phyloP scores from a whole-genome alignment of 2,329 filamentous ascomycete species.

The Zymoseptoria pseudotritici region DNA sequence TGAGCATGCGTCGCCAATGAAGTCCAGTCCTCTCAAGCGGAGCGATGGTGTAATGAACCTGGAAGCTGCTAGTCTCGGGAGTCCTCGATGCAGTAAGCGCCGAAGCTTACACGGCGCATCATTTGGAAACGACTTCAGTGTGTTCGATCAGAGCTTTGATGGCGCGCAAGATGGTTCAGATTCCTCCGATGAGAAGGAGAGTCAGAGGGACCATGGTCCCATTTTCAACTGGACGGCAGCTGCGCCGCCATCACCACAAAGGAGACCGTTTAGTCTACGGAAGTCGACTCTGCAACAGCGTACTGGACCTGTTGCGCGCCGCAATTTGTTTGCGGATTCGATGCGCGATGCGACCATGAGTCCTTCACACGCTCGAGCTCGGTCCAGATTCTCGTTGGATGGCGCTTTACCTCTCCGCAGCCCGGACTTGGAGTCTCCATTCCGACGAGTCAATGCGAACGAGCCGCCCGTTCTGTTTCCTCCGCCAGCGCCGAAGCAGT shows the following conservation, averaged over 20 bases:
- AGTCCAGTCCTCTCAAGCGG: slow-evolving; percentile 81
- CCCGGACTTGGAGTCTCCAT: slow-evolving; percentile 59
- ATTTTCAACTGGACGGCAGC: slow-evolving; percentile 33
- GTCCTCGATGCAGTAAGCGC: slow-evolving; percentile 76
- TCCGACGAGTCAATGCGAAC: slow-evolving; percentile 51
- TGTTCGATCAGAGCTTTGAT: slow-evolving; percentile 59
- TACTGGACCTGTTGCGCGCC: slow-evolving; percentile 41
- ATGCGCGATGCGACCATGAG: slow-evolving; percentile 19
- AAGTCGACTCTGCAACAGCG: slow-evolving; percentile 86
- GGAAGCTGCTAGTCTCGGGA: slow-evolving; percentile 69
- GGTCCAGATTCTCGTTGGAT: slow-evolving; percentile 70
- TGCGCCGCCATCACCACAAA: slow-evolving; percentile 25
- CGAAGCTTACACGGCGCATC: slow-evolving; percentile 73
- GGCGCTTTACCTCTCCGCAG: slow-evolving; percentile 61
- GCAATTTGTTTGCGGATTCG: slow-evolving; percentile 33
- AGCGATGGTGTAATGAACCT: slow-evolving; percentile 85
- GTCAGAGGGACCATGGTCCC: slow-evolving; percentile 24
- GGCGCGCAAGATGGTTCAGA: slow-evolving; percentile 20
- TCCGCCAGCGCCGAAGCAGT: slow-evolving; percentile 25
- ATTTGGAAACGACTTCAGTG: slow-evolving; percentile 58
- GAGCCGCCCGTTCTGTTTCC: slow-evolving; percentile 48
- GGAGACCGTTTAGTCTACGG: slow-evolving; percentile 46
- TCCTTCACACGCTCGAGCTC: slow-evolving; percentile 24
- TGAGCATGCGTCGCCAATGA: slow-evolving; percentile 46
- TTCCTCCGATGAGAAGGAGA: slow-evolving; percentile 20